Evolutionary conservation across 73 alveolate genomes (phyloP).

Genomic region (Symbiodinium pilosum): DNA sequence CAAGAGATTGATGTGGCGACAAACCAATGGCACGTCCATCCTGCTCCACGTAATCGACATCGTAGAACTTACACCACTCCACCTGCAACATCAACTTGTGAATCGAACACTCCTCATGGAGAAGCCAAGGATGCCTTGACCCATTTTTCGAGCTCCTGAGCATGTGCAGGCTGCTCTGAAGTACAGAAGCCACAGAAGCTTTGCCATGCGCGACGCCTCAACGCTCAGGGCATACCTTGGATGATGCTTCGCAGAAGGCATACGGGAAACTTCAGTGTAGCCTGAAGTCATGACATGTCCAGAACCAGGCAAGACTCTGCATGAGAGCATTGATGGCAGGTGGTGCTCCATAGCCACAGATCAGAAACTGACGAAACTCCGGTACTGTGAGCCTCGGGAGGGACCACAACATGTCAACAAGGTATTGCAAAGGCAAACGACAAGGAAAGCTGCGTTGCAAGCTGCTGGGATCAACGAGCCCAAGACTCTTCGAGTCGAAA

Average conservation of each 20-base stretch:
- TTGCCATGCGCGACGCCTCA: neutral
- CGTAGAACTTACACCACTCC: conserved; percentile 89
- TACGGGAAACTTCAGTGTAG: no score
- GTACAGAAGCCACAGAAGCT: neutral
- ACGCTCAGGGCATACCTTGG: conserved; percentile 18
- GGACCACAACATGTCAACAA: neutral
- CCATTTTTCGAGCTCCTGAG: conserved; percentile 92
- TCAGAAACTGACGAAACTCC: conserved; percentile 64
- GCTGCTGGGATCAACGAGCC: neutral
- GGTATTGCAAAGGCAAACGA: neutral
- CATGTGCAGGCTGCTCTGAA: no score
- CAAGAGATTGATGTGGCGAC: neutral
- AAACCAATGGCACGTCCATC: neutral
- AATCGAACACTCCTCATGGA: conserved; percentile 41
- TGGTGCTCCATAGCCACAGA: conserved; percentile 72
- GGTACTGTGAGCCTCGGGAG: conserved; percentile 78
- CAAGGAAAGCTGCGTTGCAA: no score
- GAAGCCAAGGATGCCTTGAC: neutral
- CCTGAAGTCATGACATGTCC: no score
- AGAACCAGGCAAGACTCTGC: conserved; percentile 67
- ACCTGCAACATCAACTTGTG: conserved; percentile 18
- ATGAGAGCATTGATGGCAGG: conserved; percentile 80
- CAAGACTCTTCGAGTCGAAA: conserved; percentile 86
- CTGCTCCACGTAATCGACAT: conserved; percentile 79
- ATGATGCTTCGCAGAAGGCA: no score